Evolutionary conservation across 176 grass and related monocot genomes (phyloP).

Genomic region (Ananas comosus): DNA sequence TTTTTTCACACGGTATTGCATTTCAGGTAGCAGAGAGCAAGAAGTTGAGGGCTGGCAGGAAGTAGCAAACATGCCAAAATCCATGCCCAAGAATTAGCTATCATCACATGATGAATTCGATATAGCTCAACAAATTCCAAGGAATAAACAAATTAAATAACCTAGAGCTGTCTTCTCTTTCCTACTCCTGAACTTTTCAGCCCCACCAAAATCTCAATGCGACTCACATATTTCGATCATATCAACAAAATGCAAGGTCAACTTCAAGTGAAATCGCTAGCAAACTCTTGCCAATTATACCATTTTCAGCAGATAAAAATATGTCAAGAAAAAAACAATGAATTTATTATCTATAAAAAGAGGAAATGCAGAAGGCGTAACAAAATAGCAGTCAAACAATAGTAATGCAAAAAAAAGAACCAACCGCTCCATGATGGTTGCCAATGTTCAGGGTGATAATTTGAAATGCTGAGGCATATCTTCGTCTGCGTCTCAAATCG

Average conservation of each 20-base stretch:
- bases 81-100: neutral
- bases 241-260: too few species aligned
- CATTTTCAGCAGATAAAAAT: neutral
- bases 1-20: neutral
- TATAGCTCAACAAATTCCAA: neutral
- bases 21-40: too few species aligned
- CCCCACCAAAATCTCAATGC: too few species aligned
- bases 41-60: too few species aligned
- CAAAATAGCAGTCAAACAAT: neutral
- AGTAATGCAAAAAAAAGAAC: constrained; percentile 4
- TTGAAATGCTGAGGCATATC: constrained; percentile 98
- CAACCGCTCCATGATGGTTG: constrained; percentile 98
- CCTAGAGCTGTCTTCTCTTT: too few species aligned
- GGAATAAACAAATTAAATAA: neutral
- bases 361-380: neutral
- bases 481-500: constrained; percentile 96
- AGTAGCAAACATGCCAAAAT: neutral
- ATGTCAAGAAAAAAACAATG: neutral
- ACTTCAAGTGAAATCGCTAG: too few species aligned
- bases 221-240: too few species aligned
- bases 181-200: too few species aligned
- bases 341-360: neutral
- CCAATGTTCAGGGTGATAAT: constrained; percentile 98
- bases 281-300: neutral
- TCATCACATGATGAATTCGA: neutral